A percentile compares a stretch with the other conserved stretches of the same genome.
Evolutionary conservation across 208 protist genomes (phyloP).

Genomic region (Trypanosoma melophagium): DNA sequence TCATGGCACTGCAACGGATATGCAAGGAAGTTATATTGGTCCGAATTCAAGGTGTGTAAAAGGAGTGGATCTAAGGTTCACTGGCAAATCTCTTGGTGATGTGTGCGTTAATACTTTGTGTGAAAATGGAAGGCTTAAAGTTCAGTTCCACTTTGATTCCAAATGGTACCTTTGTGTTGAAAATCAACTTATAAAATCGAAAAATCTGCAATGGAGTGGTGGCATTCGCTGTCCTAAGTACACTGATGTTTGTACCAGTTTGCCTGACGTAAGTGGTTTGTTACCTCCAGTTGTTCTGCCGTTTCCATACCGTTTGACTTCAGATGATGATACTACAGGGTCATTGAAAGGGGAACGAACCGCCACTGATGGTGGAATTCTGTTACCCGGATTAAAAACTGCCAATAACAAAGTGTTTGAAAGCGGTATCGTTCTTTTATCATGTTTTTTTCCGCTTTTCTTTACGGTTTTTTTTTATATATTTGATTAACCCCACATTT

Average conservation of each 20-base stretch:
- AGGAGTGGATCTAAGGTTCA: background rate
- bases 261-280: too few relatives aligned
- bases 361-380: too few relatives aligned
- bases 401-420: too few relatives aligned
- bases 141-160: background rate
- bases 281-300: background rate
- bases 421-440: too few relatives aligned
- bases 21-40: conserved; percentile 29
- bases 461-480: too few relatives aligned
- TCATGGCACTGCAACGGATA: background rate
- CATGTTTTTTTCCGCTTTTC: too few relatives aligned
- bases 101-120: conserved; percentile 32
- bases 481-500: too few relatives aligned
- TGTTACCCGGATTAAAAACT: too few relatives aligned
- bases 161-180: conserved; percentile 16
- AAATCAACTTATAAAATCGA: conserved; percentile 15
- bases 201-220: conserved; percentile 21
- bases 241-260: conserved; percentile 35
- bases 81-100: background rate
- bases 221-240: conserved; percentile 39
- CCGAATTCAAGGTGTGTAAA: conserved; percentile 25
- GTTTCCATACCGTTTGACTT: background rate
- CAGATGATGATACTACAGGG: too few relatives aligned
- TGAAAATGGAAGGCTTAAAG: background rate
- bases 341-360: too few relatives aligned